Evolutionary conservation across 2,329 filamentous ascomycete genomes (phyloP).

Genomic region (Tolypocladium album): DNA sequence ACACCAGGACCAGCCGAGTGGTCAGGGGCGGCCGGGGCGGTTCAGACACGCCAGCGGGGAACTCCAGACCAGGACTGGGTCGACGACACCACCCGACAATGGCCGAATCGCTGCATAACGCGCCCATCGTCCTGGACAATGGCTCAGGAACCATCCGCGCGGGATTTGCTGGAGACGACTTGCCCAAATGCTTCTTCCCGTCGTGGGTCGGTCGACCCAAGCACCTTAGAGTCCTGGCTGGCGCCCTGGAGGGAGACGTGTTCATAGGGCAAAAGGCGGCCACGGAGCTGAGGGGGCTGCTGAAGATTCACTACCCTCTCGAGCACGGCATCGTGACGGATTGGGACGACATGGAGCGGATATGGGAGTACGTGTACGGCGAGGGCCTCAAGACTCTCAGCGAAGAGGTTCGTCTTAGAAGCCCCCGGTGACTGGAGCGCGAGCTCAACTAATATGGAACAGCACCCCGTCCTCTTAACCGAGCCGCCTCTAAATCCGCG

Average conservation of each 20-base stretch:
- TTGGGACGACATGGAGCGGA: conserved; percentile 99
- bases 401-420: conserved; percentile 59
- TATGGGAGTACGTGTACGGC: conserved; percentile 96
- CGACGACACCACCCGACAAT: conserved; percentile 19
- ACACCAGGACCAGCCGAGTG: not conserved
- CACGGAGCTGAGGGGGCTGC: conserved; percentile 77
- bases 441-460: conserved; percentile 8
- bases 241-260: conserved; percentile 88
- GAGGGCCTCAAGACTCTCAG: conserved; percentile 94
- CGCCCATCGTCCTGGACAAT: conserved; percentile 97
- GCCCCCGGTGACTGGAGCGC: too few species aligned
- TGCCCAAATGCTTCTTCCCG: conserved; percentile 94
- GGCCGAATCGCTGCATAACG: conserved; percentile 74
- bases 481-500: conserved; percentile 93
- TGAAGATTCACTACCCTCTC: conserved; percentile 92
- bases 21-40: not conserved
- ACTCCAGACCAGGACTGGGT: not conserved
- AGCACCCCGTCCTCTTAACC: conserved; percentile 93
- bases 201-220: conserved; percentile 96
- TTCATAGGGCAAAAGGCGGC: conserved; percentile 89
- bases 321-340: conserved; percentile 98
- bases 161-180: conserved; percentile 90
- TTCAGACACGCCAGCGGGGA: not conserved
- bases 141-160: conserved; percentile 95
- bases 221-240: conserved; percentile 88